These are phyloP conservation scores for Magnaporthiopsis rhizophila DNA, from an alignment of 2,329 filamentous ascomycete species.

Conservation along the genomic window DNA sequence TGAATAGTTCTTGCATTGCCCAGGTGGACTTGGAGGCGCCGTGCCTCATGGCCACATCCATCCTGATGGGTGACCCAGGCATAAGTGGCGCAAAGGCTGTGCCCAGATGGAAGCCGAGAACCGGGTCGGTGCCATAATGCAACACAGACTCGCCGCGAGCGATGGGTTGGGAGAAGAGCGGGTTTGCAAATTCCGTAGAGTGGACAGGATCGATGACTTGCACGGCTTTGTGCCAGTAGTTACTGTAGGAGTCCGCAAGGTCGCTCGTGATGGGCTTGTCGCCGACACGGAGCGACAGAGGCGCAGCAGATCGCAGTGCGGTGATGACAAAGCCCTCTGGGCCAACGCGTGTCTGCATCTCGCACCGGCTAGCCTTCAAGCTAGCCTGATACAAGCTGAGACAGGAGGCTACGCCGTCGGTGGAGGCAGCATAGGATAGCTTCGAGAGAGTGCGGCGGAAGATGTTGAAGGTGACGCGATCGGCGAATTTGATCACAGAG, in stretches of 20 bases:
- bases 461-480: slow-evolving; percentile 34
- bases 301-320: slow-evolving; percentile 29
- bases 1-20: slow-evolving; percentile 36
- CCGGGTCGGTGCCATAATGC: slow-evolving; percentile 41
- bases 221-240: slow-evolving; percentile 24
- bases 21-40: slow-evolving; percentile 19
- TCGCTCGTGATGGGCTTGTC: slow-evolving; percentile 9
- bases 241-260: slow-evolving; percentile 15
- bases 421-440: neutral
- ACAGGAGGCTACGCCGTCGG: neutral
- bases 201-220: neutral
- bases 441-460: slow-evolving; percentile 16
- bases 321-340: slow-evolving; percentile 14
- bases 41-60: slow-evolving; percentile 8
- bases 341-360: neutral
- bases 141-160: slow-evolving; percentile 28
- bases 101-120: slow-evolving; percentile 50
- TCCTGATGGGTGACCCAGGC: slow-evolving; percentile 29
- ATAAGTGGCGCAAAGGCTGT: slow-evolving; percentile 31
- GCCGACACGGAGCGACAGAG: slow-evolving; percentile 21
- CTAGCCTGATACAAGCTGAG: slow-evolving; percentile 26
- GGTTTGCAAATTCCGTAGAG: slow-evolving; percentile 25
- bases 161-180: slow-evolving; percentile 30
- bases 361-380: neutral
- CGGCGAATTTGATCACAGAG: slow-evolving; percentile 37